phyloP scores from a whole-genome alignment of 208 protist species.

The Leishmania guyanensis region DNA sequence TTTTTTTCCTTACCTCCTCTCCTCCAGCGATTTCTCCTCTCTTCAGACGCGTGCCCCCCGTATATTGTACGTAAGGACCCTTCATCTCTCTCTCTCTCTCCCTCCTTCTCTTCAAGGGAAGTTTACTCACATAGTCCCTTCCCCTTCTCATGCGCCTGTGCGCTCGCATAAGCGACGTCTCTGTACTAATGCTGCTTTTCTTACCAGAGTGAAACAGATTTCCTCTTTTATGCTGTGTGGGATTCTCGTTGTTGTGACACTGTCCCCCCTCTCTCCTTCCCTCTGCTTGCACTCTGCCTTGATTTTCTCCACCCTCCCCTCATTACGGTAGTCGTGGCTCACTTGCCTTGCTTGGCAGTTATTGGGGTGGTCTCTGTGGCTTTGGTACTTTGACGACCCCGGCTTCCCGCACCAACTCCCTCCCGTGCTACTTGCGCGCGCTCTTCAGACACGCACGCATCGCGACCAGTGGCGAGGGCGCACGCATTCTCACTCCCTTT shows the following conservation, averaged over 20 bases:
- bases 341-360: background rate
- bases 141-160: background rate
- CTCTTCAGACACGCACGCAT: background rate
- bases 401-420: background rate
- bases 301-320: background rate
- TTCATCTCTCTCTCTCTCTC: background rate
- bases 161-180: background rate
- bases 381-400: background rate
- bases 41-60: background rate
- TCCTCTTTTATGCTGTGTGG: background rate
- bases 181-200: background rate
- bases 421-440: background rate
- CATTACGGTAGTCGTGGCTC: background rate
- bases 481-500: background rate
- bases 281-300: background rate
- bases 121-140: background rate
- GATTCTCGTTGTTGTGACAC: background rate
- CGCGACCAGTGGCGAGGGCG: background rate
- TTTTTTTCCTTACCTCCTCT: background rate
- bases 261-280: background rate
- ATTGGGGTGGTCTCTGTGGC: background rate
- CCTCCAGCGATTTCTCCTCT: background rate
- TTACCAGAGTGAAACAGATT: background rate
- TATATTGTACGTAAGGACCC: background rate
- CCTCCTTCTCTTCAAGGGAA: background rate